Base-by-base conservation (phyloP, 768 basidiomycete genomes). In the Tylopilus sp. region DNA sequence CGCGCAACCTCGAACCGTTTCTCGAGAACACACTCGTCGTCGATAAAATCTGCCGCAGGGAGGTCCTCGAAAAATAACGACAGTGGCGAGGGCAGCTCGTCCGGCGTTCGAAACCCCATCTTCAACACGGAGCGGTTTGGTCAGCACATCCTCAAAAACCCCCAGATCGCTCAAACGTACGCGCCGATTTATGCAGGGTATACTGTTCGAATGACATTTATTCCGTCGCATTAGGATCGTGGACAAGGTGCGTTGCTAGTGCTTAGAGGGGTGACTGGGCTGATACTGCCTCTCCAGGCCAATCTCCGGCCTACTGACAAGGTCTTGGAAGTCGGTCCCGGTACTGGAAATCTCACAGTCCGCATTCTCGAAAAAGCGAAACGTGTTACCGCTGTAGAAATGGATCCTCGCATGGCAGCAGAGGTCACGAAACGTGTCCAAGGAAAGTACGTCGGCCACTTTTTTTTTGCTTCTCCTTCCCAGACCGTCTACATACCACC, bases 381-480 rank as follows among this genome's bases (percentile, higher is more conserved):
- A 67, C 87, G 88, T 72, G 88, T 91, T 23, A 91, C 90, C 0
- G 95, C 95, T 1, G 84, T 98, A 21, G 97, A 99, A 72, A 91
- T 93, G 88, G 97, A 98, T 66, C 97, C 97, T 57, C 84, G 97
- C 15, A 98, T 98, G 95, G 95, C 97, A 13, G 94, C 95, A 17
- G 97, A 98, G 69, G 80, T 98, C 45, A 88, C 90, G 39, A 99
- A 99, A 69, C 85, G 97, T 44, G 94, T 98, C 9, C 88, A 98
- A 79, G 97, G 95, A 75, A 97, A 86, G 95, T 98, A 70, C 73
- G 95, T 85, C 7, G 6, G 11, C 28, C 21, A 11, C 44, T 1
- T 15, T 25, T 20, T n/a, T 7, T n/a, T n/a, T 35, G n/a, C n/a
- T 7, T 47, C 26, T 44, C 18, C 15, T 43, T n/a, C n/a, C n/a